Evolutionary conservation across 306 rosid genomes (phyloP).

Genomic region (Urtica urens): DNA sequence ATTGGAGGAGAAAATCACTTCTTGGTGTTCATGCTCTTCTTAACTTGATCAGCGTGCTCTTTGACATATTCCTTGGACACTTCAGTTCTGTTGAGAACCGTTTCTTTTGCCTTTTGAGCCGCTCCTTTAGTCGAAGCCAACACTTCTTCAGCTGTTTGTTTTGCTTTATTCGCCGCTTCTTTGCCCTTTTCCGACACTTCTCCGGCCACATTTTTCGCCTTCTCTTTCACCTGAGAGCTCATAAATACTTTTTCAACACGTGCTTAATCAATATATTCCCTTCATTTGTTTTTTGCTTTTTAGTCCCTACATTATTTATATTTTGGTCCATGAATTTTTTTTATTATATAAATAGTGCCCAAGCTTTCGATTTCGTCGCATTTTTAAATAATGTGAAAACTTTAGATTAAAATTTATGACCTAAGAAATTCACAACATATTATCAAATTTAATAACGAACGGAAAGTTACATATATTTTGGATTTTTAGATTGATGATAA

Average conservation of each 20-base stretch:
- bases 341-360: too few relatives aligned
- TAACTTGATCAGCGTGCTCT: conserved; percentile 37
- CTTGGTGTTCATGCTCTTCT: conserved; percentile 44
- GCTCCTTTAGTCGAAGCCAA: conserved; percentile 63
- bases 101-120: conserved; percentile 43
- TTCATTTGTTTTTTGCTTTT: background rate
- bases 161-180: conserved; percentile 44
- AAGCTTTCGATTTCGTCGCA: too few relatives aligned
- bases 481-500: too few relatives aligned
- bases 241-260: too few relatives aligned
- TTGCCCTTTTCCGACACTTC: conserved; percentile 36
- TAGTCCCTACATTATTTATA: background rate
- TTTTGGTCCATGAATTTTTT: too few relatives aligned
- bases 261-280: too few relatives aligned
- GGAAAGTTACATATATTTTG: too few relatives aligned
- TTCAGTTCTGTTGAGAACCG: conserved; percentile 28
- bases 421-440: too few relatives aligned
- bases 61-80: conserved; percentile 43
- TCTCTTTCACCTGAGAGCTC: conserved; percentile 26
- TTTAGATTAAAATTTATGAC: too few relatives aligned
- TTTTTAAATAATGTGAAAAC: too few relatives aligned
- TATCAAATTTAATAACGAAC: too few relatives aligned
- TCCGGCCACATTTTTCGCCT: conserved; percentile 26
- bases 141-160: conserved; percentile 47
- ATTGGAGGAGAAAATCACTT: background rate